Percentiles rank a stretch among this genome's conserved stretches.
phyloP scores from a whole-genome alignment of 1,284 basidiomycete genomes.

The Papiliotrema fonsecae region DNA sequence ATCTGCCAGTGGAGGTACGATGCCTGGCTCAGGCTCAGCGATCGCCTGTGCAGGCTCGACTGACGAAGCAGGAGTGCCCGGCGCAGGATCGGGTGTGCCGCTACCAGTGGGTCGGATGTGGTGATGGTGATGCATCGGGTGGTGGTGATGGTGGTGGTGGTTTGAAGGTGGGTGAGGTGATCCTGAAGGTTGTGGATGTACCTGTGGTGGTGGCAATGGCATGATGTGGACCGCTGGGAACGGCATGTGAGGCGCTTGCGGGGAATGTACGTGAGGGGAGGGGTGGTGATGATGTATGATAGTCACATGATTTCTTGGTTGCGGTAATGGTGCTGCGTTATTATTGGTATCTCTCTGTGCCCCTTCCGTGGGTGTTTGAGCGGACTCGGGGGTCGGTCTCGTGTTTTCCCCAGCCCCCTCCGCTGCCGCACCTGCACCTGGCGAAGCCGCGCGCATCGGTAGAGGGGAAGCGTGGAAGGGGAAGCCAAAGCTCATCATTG shows the following conservation, averaged over 20 bases:
- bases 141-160: neutral
- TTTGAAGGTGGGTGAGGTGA: neutral
- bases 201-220: neutral
- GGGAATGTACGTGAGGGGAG: neutral
- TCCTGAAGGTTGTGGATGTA: neutral
- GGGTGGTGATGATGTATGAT: conserved; percentile 2
- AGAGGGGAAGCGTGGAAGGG: conserved; percentile 19
- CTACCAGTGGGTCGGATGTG: conserved; percentile 1
- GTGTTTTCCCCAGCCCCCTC: too few species aligned
- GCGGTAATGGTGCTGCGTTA: too few species aligned
- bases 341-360: too few species aligned
- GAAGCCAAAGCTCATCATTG: conserved; percentile 10
- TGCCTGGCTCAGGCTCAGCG: too few species aligned
- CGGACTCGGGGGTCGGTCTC: too few species aligned
- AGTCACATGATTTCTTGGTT: neutral
- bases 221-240: conserved; percentile 6
- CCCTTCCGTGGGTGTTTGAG: too few species aligned
- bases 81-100: conserved; percentile 1
- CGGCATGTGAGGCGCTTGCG: neutral
- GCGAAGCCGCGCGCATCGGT: too few species aligned
- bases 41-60: too few species aligned
- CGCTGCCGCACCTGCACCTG: too few species aligned
- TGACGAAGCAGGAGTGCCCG: too few species aligned
- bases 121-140: conserved; percentile 8
- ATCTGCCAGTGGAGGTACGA: too few species aligned